These are phyloP conservation scores for Phytophthora citricola DNA, from an alignment of 352 stramenopile genomes.

Conservation along the genomic window DNA sequence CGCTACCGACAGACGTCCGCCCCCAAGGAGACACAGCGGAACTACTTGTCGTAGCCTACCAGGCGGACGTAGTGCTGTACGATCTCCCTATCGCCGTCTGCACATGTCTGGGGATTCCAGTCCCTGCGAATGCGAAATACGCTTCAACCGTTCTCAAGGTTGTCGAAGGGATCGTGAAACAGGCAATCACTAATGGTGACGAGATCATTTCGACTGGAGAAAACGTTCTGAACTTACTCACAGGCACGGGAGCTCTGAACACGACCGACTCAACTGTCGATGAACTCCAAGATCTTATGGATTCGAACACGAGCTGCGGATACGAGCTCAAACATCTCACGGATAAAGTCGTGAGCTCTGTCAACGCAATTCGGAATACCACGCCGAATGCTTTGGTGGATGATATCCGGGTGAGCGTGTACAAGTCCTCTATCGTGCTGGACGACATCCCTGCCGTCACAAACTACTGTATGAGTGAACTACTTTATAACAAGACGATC, in stretches of 20 bases:
- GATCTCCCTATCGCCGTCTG: constrained; percentile 29
- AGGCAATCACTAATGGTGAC: constrained; percentile 34
- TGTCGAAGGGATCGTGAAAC: constrained; percentile 36
- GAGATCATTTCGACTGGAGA: constrained; percentile 33
- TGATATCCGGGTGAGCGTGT: constrained; percentile 24
- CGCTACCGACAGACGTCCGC: constrained; percentile 30
- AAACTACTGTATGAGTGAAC: constrained; percentile 29
- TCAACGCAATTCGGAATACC: constrained; percentile 23
- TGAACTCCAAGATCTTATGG: constrained; percentile 29
- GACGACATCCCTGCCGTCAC: constrained; percentile 30
- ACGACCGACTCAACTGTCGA: constrained; percentile 22
- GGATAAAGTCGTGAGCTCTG: constrained; percentile 18
- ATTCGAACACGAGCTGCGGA: constrained; percentile 25
- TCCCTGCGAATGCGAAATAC: constrained; percentile 19
- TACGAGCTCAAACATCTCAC: constrained; percentile 33
- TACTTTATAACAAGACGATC: constrained; percentile 18
- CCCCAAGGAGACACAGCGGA: constrained; percentile 25
- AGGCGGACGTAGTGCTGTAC: constrained; percentile 27
- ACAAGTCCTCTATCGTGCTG: constrained; percentile 32
- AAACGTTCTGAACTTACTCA: constrained; percentile 32
- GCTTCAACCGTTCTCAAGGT: constrained; percentile 17
- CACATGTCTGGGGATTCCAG: constrained; percentile 17
- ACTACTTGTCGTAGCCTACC: constrained; percentile 26
- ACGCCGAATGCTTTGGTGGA: constrained; percentile 14
- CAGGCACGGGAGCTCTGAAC: constrained; percentile 25